Evolutionary conservation across 345 rosid species (phyloP), one percentile per base, ranked within the genome.

Genomic region (Eutrema yunnanense): DNA sequence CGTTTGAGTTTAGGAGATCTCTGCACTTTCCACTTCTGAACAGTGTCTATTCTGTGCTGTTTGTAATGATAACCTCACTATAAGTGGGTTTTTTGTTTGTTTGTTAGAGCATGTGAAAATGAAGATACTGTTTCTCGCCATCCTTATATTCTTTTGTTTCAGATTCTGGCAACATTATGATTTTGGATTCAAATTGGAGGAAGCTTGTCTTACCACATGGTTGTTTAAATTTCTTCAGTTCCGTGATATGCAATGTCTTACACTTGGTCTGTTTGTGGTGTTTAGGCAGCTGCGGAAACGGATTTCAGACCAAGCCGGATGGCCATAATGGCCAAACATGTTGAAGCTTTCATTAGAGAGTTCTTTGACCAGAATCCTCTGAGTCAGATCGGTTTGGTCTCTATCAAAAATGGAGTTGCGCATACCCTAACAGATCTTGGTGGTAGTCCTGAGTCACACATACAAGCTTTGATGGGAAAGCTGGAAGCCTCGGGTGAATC

Each of bases 311-410:
- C 96, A 27, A 88, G 87, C 75, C 75, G 96, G 42, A 87, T 92
- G 95, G 93, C 73, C 9, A 81, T 88, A 40, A 75, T 88, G 79
- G 88, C 96, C 6, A 90, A 83, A 75, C 82, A 87, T 79, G 90
- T 87, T 4, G 97, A 85, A 71, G 89, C 88, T 26, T 95, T 95
- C 71, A 76, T 90, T 43, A 85, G 96, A 78, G 99, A 95, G 84
- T 92, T 95, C 84, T 95, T 92, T 53, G 86, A 92, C 72, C 93
- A 92, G 71, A 94, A 92, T 80, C 96, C 97, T 30, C 88, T 92
- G 16, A 88, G 99, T 83, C 96, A 95, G 67, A 84, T 92, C 37
- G 92, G 89, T 47, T 61, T 95, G 40, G 89, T 90, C 49, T 75
- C 83, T 41, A 82, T 92, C 27, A 89, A 88, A 81, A 93, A 90